phyloP scores from a whole-genome alignment of 2,329 filamentous ascomycete species.

The Zopfia rhizophila region DNA sequence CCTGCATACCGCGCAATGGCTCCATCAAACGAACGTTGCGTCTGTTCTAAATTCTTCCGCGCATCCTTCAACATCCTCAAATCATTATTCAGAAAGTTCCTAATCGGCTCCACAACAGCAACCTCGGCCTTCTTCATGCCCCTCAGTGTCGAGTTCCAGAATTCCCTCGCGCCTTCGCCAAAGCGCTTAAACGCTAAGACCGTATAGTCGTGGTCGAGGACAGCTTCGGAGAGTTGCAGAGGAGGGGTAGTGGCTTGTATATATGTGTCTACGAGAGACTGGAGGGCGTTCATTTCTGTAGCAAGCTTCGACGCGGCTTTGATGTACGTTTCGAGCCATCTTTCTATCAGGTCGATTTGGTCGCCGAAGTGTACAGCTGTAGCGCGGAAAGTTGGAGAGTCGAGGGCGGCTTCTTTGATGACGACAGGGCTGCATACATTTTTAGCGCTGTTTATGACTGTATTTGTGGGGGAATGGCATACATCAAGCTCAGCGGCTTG shows the following conservation, averaged over 20 bases:
- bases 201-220: conserved; percentile 95
- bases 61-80: conserved; percentile 87
- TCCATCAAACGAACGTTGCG: conserved; percentile 86
- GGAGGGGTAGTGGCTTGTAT: conserved; percentile 80
- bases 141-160: conserved; percentile 80
- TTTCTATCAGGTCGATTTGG: conserved; percentile 89
- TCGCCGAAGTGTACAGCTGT: conserved; percentile 87
- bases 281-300: conserved; percentile 76
- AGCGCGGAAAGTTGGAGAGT: conserved; percentile 94
- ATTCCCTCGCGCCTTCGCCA: conserved; percentile 86
- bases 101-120: conserved; percentile 83
- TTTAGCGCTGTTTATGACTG: conserved; percentile 11
- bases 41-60: conserved; percentile 76
- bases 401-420: conserved; percentile 93
- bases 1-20: conserved; percentile 82
- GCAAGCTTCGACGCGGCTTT: conserved; percentile 71
- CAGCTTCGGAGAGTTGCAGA: conserved; percentile 77
- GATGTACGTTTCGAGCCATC: conserved; percentile 84
- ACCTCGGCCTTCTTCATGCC: conserved; percentile 81
- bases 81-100: conserved; percentile 80
- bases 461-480: conserved; percentile 18
- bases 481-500: conserved; percentile 56
- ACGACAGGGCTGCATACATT: conserved; percentile 73
- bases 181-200: conserved; percentile 85
- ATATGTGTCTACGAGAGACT: conserved; percentile 81